phyloP scores from a whole-genome alignment of 2,329 filamentous ascomycete genomes.

The Paecilomyces sp. region DNA sequence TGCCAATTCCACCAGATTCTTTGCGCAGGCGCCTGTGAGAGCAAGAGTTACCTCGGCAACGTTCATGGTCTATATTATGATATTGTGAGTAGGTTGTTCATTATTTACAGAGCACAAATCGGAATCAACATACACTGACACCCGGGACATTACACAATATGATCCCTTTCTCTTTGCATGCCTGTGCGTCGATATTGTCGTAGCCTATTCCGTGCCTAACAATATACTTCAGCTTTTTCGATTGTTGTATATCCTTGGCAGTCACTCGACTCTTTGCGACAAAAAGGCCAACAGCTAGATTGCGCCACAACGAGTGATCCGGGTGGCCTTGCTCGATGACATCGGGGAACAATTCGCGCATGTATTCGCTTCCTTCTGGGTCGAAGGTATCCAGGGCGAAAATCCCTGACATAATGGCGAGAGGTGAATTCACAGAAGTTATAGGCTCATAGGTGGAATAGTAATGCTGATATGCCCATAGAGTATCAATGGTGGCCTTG shows the following conservation, averaged over 20 bases:
- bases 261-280: constrained; percentile 3
- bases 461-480: neutral
- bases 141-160: constrained; percentile 2
- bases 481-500: neutral
- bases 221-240: constrained; percentile 2
- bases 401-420: neutral
- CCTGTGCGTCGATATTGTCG: constrained; percentile 29
- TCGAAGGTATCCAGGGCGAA: constrained; percentile 1
- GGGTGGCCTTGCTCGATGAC: constrained; percentile 1
- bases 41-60: constrained; percentile 6
- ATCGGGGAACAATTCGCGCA: constrained; percentile 1
- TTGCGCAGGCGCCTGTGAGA: constrained; percentile 4
- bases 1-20: constrained; percentile 4
- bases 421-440: neutral
- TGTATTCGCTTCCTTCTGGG: neutral
- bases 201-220: constrained; percentile 15
- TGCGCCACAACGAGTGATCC: neutral
- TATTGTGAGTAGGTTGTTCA: neutral
- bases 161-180: constrained; percentile 4
- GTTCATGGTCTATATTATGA: constrained; percentile 2
- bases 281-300: constrained; percentile 1
- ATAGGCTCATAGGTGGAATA: neutral
- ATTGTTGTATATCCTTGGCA: neutral
- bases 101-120: constrained; percentile 1
- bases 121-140: neutral